Evolutionary conservation across 495 filamentous ascomycete species (phyloP).

Genomic region (Hyaloscypha bicolor): DNA sequence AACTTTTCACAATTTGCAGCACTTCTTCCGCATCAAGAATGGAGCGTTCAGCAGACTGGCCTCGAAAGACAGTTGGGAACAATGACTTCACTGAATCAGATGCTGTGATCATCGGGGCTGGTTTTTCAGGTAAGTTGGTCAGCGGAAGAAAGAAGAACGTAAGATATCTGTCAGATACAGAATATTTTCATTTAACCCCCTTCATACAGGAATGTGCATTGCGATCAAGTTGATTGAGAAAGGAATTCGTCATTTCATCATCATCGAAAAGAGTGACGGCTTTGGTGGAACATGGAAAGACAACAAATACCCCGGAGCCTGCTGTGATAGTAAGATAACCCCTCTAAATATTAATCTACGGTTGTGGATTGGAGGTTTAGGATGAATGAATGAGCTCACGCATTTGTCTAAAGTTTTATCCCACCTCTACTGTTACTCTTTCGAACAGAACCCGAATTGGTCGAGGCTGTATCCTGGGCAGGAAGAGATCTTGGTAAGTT

Average conservation of each 20-base stretch:
- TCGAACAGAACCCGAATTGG: slow-evolving; percentile 44
- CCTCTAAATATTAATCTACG: not conserved
- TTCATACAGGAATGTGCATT: not conserved
- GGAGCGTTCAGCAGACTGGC: too few relatives aligned
- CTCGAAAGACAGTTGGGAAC: too few relatives aligned
- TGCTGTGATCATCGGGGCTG: too few relatives aligned
- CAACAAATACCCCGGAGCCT: slow-evolving; percentile 1
- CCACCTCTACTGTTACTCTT: not conserved
- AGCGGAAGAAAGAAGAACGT: too few relatives aligned
- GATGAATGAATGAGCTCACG: too few relatives aligned
- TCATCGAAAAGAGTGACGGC: not conserved
- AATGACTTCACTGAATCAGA: too few relatives aligned
- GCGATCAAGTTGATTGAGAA: not conserved
- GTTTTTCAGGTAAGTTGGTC: too few relatives aligned
- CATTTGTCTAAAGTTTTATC: not conserved
- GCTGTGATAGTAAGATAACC: not conserved
- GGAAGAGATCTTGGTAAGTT: slow-evolving; percentile 59
- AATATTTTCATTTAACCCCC: too few relatives aligned
- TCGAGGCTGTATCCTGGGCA: slow-evolving; percentile 55
- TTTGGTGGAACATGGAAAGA: slow-evolving; percentile 4
- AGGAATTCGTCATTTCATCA: not conserved
- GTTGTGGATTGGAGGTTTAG: not conserved
- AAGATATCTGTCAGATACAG: too few relatives aligned
- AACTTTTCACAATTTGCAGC: too few relatives aligned
- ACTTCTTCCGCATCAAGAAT: too few relatives aligned